Conservation (phyloP, 2,329 filamentous ascomycete genomes). For the Atkinsonella hypoxylon region DNA sequence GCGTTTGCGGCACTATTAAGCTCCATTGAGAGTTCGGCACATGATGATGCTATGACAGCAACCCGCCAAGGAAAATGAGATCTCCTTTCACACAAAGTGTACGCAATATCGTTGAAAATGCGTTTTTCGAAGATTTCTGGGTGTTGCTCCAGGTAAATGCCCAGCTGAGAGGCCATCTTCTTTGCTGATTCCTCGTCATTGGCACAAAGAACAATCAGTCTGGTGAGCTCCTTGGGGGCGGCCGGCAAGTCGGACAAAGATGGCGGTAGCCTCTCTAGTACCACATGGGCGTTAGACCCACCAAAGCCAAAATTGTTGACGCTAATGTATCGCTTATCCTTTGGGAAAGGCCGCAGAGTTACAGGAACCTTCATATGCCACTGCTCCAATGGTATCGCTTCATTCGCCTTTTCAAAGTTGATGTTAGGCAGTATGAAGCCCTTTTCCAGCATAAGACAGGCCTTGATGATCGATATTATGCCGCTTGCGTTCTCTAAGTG, state of each 20-base stretch:
- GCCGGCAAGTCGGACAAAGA: background rate
- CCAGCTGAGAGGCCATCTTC: conserved; percentile 18
- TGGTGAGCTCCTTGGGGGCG: conserved; percentile 7
- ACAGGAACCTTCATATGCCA: conserved; percentile 37
- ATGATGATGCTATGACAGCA: conserved; percentile 22
- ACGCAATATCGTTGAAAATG: conserved; percentile 34
- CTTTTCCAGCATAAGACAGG: conserved; percentile 36
- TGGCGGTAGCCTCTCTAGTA: conserved; percentile 18
- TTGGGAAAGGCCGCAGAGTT: conserved; percentile 34
- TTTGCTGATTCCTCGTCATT: conserved; percentile 24
- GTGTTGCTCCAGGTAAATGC: conserved; percentile 29
- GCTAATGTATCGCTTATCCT: conserved; percentile 35
- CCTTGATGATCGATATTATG: conserved; percentile 38
- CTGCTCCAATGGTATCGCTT: conserved; percentile 34
- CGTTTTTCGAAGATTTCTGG: conserved; percentile 29
- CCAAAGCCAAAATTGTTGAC: conserved; percentile 38
- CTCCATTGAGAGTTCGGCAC: conserved; percentile 30
- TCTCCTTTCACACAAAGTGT: conserved; percentile 34
- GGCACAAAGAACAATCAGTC: conserved; percentile 31
- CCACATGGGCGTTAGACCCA: conserved; percentile 31
- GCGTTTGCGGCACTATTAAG: conserved; percentile 23
- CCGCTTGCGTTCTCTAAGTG: conserved; percentile 39
- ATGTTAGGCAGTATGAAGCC: conserved; percentile 37
- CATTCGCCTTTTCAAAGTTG: conserved; percentile 37
- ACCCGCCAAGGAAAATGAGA: conserved; percentile 29